Evolutionary conservation across 192 early-diverging fungal genomes (phyloP).

Genomic region (Coemansia asiatica): DNA sequence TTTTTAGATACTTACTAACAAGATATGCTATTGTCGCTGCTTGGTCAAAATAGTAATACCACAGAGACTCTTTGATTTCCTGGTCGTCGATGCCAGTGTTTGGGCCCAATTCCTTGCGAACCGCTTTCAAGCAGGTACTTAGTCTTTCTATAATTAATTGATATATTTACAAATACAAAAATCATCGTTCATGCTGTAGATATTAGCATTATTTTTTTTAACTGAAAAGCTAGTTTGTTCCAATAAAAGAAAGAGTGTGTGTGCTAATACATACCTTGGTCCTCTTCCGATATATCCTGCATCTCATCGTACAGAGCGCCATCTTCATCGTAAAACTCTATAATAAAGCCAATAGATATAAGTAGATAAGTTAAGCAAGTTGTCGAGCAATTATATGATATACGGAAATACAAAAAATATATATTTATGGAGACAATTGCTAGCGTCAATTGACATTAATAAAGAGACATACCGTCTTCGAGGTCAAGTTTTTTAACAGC

Average conservation of each 20-base stretch:
- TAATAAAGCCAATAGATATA: background rate
- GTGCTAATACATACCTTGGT: conserved; percentile 29
- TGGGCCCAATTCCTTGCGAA: conserved; percentile 62
- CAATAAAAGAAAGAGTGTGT: no score
- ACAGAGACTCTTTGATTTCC: conserved; percentile 71
- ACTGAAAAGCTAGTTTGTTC: no score
- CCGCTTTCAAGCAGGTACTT: conserved; percentile 58
- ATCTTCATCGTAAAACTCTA: conserved; percentile 51
- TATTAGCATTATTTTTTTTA: no score
- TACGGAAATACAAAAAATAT: no score
- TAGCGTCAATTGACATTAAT: no score
- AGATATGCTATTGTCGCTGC: conserved; percentile 66
- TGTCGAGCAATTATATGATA: background rate
- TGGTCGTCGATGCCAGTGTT: conserved; percentile 57
- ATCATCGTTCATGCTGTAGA: no score
- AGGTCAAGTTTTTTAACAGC: conserved; percentile 47
- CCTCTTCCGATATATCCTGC: conserved; percentile 51
- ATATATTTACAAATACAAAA: background rate
- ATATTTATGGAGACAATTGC: no score
- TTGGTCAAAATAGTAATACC: conserved; percentile 73
- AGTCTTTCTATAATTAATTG: conserved; percentile 43
- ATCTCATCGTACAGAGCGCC: conserved; percentile 38
- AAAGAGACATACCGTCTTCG: conserved; percentile 35
- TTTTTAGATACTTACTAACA: conserved; percentile 58
- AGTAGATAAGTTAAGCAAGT: background rate